Evolutionary conservation across 768 basidiomycete species (phyloP), one percentile per base, ranked within the genome.

Genomic region (Grammothele lineata): DNA sequence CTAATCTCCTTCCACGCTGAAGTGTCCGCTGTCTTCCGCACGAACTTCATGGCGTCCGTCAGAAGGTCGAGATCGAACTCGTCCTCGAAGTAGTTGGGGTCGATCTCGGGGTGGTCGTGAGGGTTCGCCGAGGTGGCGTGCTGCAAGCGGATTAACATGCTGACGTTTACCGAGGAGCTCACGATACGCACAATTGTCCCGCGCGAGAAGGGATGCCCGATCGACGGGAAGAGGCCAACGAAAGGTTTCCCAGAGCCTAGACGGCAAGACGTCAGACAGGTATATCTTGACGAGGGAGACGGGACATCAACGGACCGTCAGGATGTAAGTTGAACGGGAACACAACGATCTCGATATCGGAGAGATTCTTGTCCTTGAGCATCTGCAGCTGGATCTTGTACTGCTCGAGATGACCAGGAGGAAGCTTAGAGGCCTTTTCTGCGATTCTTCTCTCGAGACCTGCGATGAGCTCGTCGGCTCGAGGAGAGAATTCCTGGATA

Each of bases 71-170:
- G 37, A 41, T 66, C 64, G 34, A 63, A 48, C 15, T 60, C 57
- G 37, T 61, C 57, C 38, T 60, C 61, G 32, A 66, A 59, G 37
- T 63, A 63, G 37, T 58, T 57, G 6, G 64, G 62, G 24, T 68
- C 63, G 24, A 63, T 61, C 24, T 47, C 47, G 1, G 63, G 61
- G 8, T 57, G 53, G 11, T 45, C 41, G 15, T 24, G 18, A 2
- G 63, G 61, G 40, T 69, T 62, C 0, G 38, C 22, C 5, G 61
- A 59, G 17, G 39, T 42, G 10, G 44, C 42, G 42, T 64, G 62
- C 59, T 62, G 40, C 11, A 42, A 26, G 9, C 11, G 5, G 25
- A 18, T 11, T 5, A 42, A 34, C 39, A 15, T 18, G 19, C 6
- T 11, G 10, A 34, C 3, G 24, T 11, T 15, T 14, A 10, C 6